phyloP scores from a whole-genome alignment of 352 stramenopile species.

The Pythium sp. region DNA sequence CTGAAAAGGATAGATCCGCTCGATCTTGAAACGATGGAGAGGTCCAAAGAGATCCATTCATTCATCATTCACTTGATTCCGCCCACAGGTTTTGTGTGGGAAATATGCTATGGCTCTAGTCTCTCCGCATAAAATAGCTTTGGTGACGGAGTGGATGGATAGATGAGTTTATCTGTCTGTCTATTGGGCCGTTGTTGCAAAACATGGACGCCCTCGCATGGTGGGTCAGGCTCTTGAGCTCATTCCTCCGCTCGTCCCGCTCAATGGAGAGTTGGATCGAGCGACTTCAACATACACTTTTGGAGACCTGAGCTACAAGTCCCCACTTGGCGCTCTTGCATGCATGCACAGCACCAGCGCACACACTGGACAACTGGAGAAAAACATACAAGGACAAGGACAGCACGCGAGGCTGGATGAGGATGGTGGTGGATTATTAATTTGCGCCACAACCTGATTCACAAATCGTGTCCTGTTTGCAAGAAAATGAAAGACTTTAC shows the following conservation, averaged over 20 bases:
- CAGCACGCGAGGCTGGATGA: neutral
- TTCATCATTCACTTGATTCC: neutral
- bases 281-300: constrained; percentile 10
- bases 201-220: neutral
- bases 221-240: neutral
- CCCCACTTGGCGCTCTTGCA: neutral
- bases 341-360: neutral
- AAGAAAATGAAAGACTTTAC: neutral
- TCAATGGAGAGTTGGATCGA: neutral
- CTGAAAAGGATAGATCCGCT: neutral
- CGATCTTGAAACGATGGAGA: neutral
- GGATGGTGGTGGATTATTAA: neutral
- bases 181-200: too few species aligned
- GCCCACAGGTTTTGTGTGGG: too few species aligned
- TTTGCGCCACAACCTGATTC: neutral
- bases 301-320: neutral
- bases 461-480: constrained; percentile 2
- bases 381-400: neutral
- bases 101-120: too few species aligned
- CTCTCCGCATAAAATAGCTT: too few species aligned
- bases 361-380: neutral
- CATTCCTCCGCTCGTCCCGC: neutral
- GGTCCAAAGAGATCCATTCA: neutral
- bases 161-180: too few species aligned
- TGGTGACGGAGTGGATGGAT: neutral